These are phyloP conservation scores for Leucoagaricus sp. DNA, from an alignment of 1,284 basidiomycete species.

Conservation along the genomic window DNA sequence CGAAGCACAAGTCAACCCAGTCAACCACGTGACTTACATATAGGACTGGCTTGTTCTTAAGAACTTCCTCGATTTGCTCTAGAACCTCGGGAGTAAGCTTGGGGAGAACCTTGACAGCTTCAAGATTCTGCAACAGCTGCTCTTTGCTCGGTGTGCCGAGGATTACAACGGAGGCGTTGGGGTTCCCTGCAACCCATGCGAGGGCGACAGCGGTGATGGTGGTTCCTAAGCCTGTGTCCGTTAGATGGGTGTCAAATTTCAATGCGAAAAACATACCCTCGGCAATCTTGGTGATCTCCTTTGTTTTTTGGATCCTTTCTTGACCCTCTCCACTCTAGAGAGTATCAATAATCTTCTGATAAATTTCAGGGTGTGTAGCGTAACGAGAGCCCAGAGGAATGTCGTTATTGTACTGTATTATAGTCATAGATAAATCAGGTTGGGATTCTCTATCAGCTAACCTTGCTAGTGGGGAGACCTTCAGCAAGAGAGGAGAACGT, in stretches of 20 bases:
- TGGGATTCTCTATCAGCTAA: constrained; percentile 23
- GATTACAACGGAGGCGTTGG: constrained; percentile 69
- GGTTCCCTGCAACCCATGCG: constrained; percentile 75
- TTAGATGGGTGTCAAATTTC: background rate
- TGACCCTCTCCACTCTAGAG: constrained; percentile 54
- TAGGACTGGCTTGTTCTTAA: constrained; percentile 49
- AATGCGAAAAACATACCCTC: constrained; percentile 35
- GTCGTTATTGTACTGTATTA: constrained; percentile 47
- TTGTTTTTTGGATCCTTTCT: constrained; percentile 70
- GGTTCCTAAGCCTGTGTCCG: constrained; percentile 33
- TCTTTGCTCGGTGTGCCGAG: constrained; percentile 61
- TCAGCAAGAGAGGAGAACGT: constrained; percentile 76
- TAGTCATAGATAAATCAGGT: background rate
- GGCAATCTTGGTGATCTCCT: constrained; percentile 66
- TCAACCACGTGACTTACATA: constrained; percentile 1
- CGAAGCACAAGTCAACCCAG: background rate
- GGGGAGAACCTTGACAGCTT: constrained; percentile 62
- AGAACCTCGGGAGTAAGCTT: constrained; percentile 68
- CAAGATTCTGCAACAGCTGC: constrained; percentile 42
- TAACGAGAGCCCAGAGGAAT: constrained; percentile 64
- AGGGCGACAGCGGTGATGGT: constrained; percentile 56
- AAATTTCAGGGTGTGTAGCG: constrained; percentile 51
- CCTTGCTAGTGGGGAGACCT: constrained; percentile 76
- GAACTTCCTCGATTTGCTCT: constrained; percentile 65
- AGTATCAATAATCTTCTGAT: constrained; percentile 45